Evolutionary conservation across 305 asterid species (phyloP).

Genomic region (Nicotiana rustica): DNA sequence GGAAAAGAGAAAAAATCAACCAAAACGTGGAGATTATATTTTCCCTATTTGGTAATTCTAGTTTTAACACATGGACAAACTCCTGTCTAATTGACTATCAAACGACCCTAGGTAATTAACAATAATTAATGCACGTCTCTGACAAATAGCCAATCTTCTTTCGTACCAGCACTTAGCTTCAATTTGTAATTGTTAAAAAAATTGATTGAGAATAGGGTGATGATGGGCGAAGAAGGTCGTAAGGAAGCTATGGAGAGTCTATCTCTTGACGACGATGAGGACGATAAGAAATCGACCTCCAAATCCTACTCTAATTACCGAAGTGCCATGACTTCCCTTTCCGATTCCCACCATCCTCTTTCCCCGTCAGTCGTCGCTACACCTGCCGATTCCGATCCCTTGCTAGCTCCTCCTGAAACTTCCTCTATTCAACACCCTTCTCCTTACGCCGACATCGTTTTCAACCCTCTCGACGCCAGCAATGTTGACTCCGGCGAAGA

Average conservation of each 20-base stretch:
- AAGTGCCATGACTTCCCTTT: slow-evolving; percentile 72
- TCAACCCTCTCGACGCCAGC: slow-evolving; percentile 45
- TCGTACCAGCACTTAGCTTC: neutral
- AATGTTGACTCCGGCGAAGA: neutral
- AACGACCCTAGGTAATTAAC: no score
- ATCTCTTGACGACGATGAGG: slow-evolving; percentile 54
- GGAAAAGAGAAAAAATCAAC: no score
- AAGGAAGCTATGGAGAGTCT: slow-evolving; percentile 68
- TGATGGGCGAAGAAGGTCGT: slow-evolving; percentile 64
- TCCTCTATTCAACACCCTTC: slow-evolving; percentile 39
- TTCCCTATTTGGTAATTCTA: no score
- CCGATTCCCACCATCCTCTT: slow-evolving; percentile 61
- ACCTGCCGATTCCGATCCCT: slow-evolving; percentile 66
- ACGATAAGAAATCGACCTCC: slow-evolving; percentile 50
- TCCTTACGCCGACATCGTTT: slow-evolving; percentile 53
- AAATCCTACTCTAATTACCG: slow-evolving; percentile 65
- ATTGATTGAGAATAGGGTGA: neutral
- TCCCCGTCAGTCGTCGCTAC: slow-evolving; percentile 55
- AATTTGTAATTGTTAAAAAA: neutral
- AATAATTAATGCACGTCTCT: no score
- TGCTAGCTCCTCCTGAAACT: slow-evolving; percentile 47
- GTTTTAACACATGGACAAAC: no score
- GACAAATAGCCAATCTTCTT: no score
- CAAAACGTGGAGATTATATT: no score
- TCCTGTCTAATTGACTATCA: no score